phyloP scores from a whole-genome alignment of 1,139 yeast genomes.

The Geotrichum phurueaensis region DNA sequence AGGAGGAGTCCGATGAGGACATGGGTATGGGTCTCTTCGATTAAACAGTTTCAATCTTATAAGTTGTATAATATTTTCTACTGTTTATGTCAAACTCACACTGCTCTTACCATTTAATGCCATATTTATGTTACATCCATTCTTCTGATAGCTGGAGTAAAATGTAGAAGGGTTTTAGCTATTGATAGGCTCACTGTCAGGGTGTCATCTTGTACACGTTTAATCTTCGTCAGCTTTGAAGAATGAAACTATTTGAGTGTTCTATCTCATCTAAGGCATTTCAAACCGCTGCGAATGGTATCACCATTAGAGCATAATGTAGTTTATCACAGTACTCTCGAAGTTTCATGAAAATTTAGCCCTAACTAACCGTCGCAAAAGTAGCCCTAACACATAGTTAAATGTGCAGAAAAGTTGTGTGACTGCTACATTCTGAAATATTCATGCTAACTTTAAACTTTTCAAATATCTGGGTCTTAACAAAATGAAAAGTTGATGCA shows the following conservation, averaged over 20 bases:
- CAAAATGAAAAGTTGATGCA: background rate
- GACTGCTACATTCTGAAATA: background rate
- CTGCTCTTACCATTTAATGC: background rate
- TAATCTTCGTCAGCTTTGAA: too few relatives aligned
- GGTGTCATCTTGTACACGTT: background rate
- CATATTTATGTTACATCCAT: background rate
- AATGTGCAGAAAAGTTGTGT: background rate
- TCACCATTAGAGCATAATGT: background rate
- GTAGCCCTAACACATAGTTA: background rate
- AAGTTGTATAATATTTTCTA: background rate
- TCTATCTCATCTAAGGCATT: too few relatives aligned
- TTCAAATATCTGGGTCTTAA: background rate
- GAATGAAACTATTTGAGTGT: too few relatives aligned
- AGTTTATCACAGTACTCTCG: background rate
- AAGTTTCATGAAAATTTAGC: background rate
- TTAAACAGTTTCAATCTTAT: conserved; percentile 23
- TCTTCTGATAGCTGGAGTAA: background rate
- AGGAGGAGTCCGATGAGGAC: conserved; percentile 36
- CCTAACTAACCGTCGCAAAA: background rate
- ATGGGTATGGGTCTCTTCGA: conserved; percentile 40
- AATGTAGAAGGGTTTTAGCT: background rate
- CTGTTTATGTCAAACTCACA: background rate
- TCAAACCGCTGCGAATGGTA: background rate
- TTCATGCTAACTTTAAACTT: background rate
- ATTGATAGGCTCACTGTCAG: background rate